These are phyloP conservation scores for Trichoderma koningiopsis DNA, from an alignment of 2,329 filamentous ascomycete genomes.

Conservation along the genomic window DNA sequence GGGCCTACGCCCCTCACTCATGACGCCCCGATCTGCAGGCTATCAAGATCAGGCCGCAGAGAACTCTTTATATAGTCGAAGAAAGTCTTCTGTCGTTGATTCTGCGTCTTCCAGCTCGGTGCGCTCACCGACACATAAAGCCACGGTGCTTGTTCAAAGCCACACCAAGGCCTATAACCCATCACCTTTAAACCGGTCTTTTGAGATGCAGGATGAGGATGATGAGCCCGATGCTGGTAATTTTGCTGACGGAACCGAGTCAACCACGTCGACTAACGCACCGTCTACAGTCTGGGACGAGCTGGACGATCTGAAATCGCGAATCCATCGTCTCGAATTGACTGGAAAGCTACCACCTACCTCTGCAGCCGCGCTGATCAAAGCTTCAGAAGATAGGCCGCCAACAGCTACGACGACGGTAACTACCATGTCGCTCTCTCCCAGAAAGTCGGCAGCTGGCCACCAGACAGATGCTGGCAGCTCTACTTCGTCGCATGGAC, in stretches of 20 bases:
- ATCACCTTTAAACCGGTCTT: slow-evolving; percentile 57
- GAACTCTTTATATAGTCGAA: slow-evolving; percentile 36
- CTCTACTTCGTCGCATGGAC: slow-evolving; percentile 45
- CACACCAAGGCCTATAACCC: slow-evolving; percentile 54
- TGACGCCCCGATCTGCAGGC: slow-evolving; percentile 52
- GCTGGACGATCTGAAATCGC: slow-evolving; percentile 89
- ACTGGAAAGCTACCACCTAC: slow-evolving; percentile 85
- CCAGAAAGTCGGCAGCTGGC: slow-evolving; percentile 61
- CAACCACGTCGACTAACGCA: slow-evolving; percentile 82
- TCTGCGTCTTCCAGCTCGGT: slow-evolving; percentile 43
- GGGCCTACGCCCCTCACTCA: slow-evolving; percentile 47
- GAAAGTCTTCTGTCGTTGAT: slow-evolving; percentile 53
- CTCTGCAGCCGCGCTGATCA: slow-evolving; percentile 76
- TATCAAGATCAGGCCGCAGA: slow-evolving; percentile 48
- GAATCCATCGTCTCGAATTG: slow-evolving; percentile 86
- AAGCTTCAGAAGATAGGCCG: slow-evolving; percentile 76
- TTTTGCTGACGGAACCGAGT: slow-evolving; percentile 72
- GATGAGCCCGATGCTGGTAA: slow-evolving; percentile 40
- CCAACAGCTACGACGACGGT: slow-evolving; percentile 87
- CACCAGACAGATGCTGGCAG: slow-evolving; percentile 43
- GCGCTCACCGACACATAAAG: slow-evolving; percentile 50
- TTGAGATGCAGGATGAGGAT: slow-evolving; percentile 38
- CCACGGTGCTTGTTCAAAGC: slow-evolving; percentile 30
- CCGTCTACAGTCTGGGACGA: slow-evolving; percentile 98
- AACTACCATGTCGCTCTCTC: slow-evolving; percentile 88